Evolutionary conservation across 164 flowering plant genomes (phyloP).

Genomic region (Stephania yunnanensis): DNA sequence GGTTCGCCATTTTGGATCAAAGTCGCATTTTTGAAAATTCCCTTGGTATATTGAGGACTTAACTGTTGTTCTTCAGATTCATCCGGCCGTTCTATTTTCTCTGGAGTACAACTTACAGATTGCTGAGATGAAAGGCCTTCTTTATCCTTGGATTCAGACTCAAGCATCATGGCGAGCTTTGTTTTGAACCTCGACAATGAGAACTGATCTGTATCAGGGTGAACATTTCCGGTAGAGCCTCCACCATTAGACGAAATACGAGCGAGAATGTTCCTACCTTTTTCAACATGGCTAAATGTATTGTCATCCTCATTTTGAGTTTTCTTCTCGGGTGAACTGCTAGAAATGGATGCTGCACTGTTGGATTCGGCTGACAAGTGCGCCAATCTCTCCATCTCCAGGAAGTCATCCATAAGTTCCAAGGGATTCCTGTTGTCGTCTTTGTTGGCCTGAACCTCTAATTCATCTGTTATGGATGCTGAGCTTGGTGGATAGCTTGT

Average conservation of each 20-base stretch:
- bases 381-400: constrained; percentile 98
- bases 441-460: constrained; percentile 67
- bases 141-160: constrained; percentile 28
- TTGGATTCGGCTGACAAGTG: constrained; percentile 44
- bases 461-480: constrained; percentile 86
- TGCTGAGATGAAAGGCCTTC: constrained; percentile 30
- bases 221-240: background rate
- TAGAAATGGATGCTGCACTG: constrained; percentile 30
- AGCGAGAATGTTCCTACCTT: constrained; percentile 19
- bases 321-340: constrained; percentile 20
- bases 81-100: constrained; percentile 29
- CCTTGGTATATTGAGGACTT: constrained; percentile 29
- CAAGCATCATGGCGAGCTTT: constrained; percentile 22
- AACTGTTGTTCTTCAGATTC: constrained; percentile 23
- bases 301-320: constrained; percentile 20
- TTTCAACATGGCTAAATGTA: constrained; percentile 15
- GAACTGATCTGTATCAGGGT: constrained; percentile 11
- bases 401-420: constrained; percentile 94
- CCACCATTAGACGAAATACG: constrained; percentile 19
- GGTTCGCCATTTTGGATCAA: constrained; percentile 21
- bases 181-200: constrained; percentile 18
- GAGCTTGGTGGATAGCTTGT: constrained; percentile 73
- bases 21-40: constrained; percentile 24
- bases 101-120: constrained; percentile 19
- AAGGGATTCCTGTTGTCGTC: constrained; percentile 42